Evolutionary conservation across 441 rosid genomes (phyloP).

Genomic region (Breynia disticha): DNA sequence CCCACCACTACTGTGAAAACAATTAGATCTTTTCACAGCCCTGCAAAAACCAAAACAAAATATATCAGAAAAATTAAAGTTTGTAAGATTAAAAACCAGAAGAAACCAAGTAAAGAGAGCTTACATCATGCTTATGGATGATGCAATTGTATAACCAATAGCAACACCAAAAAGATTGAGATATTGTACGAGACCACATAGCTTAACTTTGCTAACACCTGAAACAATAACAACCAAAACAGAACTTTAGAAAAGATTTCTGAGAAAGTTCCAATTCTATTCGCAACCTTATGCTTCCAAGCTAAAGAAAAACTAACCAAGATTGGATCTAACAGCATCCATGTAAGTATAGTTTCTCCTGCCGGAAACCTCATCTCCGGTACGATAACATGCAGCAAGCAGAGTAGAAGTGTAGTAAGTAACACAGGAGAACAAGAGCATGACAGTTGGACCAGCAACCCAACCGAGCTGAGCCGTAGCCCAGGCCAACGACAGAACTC

Average conservation of each 20-base stretch:
- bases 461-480: constrained; percentile 83
- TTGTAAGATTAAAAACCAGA: not conserved
- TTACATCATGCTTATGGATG: constrained; percentile 86
- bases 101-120: constrained; percentile 12
- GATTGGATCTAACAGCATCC: constrained; percentile 61
- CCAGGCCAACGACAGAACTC: constrained; percentile 75
- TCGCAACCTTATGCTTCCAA: not conserved
- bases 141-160: constrained; percentile 78
- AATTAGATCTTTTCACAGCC: constrained; percentile 74
- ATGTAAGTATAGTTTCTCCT: constrained; percentile 71
- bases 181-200: constrained; percentile 77
- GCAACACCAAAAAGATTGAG: constrained; percentile 66
- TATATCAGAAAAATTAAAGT: too few species aligned
- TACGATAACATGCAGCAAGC: constrained; percentile 63
- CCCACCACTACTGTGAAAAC: constrained; percentile 56
- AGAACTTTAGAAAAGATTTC: not conserved
- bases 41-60: constrained; percentile 19
- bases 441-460: constrained; percentile 63
- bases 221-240: not conserved
- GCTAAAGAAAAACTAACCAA: constrained; percentile 33
- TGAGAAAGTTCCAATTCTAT: not conserved
- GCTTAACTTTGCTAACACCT: constrained; percentile 59
- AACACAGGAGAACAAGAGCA: constrained; percentile 63
- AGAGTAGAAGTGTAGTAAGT: constrained; percentile 71
- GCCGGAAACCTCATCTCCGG: constrained; percentile 52